A percentile compares a stretch with the other conserved stretches of the same genome.
Conservation (phyloP, 2,329 filamentous ascomycete species). For the Pyrenophora teres region DNA sequence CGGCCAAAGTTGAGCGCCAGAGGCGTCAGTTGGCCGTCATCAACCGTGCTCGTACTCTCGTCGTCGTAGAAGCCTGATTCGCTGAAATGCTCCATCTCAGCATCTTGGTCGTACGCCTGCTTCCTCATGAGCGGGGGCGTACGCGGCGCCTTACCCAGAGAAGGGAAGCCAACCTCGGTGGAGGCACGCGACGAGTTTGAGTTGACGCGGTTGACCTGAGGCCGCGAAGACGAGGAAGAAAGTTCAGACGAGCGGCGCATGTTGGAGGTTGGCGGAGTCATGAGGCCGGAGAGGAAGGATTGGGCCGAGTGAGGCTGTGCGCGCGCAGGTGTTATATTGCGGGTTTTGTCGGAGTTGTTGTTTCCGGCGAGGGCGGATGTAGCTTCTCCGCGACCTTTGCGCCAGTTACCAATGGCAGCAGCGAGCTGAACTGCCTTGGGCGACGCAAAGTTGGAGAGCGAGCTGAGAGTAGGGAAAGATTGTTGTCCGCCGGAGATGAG, state of each 20-base stretch:
- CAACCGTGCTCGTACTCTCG: slow-evolving; percentile 51
- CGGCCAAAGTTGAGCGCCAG: slow-evolving; percentile 42
- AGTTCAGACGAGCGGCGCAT: slow-evolving; percentile 65
- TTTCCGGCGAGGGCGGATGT: slow-evolving; percentile 52
- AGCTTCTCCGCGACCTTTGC: slow-evolving; percentile 63
- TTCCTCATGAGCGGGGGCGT: slow-evolving; percentile 62
- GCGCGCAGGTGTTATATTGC: slow-evolving; percentile 43
- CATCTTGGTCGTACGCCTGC: slow-evolving; percentile 64
- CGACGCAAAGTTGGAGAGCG: slow-evolving; percentile 75
- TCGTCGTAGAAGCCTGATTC: slow-evolving; percentile 57
- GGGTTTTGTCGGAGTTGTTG: slow-evolving; percentile 33
- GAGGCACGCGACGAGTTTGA: slow-evolving; percentile 38
- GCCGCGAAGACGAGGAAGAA: slow-evolving; percentile 36
- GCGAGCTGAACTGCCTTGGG: slow-evolving; percentile 86
- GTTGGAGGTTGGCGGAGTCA: slow-evolving; percentile 85
- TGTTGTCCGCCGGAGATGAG: slow-evolving; percentile 67
- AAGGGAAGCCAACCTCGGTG: slow-evolving; percentile 38
- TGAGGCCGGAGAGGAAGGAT: slow-evolving; percentile 74
- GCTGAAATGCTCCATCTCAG: slow-evolving; percentile 56
- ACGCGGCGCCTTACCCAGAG: slow-evolving; percentile 40
- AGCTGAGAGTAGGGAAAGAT: slow-evolving; percentile 75
- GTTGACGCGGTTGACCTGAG: slow-evolving; percentile 32
- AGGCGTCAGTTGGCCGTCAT: slow-evolving; percentile 47
- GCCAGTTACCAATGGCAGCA: slow-evolving; percentile 98
- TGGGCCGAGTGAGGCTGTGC: slow-evolving; percentile 56